Percentiles rank a stretch among this genome's conserved stretches.
These are phyloP conservation scores for Eleusine coracana DNA, from an alignment of 176 grass and related monocot genomes.

Conservation along the genomic window DNA sequence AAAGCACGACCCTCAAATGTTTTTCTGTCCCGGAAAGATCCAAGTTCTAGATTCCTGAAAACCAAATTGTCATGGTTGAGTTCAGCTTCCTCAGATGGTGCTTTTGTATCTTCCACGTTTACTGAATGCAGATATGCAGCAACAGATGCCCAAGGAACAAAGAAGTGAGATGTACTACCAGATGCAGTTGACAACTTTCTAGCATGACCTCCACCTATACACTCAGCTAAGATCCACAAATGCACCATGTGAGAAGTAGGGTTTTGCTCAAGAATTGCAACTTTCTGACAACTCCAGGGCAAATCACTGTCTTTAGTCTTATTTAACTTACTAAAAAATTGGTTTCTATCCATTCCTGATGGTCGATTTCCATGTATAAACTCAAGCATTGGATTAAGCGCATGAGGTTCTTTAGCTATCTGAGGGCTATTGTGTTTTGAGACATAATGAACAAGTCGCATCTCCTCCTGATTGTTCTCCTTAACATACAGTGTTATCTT, in stretches of 20 bases:
- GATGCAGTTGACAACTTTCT: slow-evolving; percentile 70
- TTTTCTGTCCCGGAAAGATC: slow-evolving; percentile 57
- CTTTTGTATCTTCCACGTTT: slow-evolving; percentile 65
- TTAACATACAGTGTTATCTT: slow-evolving; percentile 89
- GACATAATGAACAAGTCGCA: slow-evolving; percentile 76
- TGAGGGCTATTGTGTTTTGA: slow-evolving; percentile 58
- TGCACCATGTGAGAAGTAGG: slow-evolving; percentile 48
- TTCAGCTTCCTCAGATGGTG: slow-evolving; percentile 53
- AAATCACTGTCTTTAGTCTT: slow-evolving; percentile 84
- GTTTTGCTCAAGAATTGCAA: slow-evolving; percentile 74
- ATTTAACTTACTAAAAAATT: slow-evolving; percentile 86
- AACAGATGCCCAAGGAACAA: slow-evolving; percentile 96
- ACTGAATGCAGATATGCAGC: slow-evolving; percentile 88
- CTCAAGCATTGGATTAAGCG: slow-evolving; percentile 65
- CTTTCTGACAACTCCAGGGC: slow-evolving; percentile 86
- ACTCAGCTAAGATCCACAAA: slow-evolving; percentile 89
- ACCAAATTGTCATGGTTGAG: slow-evolving; percentile 48
- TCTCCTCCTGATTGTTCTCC: slow-evolving; percentile 69
- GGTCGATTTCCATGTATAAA: slow-evolving; percentile 73
- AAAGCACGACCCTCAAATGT: slow-evolving; percentile 82
- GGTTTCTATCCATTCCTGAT: slow-evolving; percentile 78
- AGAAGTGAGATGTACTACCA: slow-evolving; percentile 78
- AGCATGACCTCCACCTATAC: slow-evolving; percentile 86
- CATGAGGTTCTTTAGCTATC: slow-evolving; percentile 69
- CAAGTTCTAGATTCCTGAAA: slow-evolving; percentile 50